Evolutionary conservation across 768 basidiomycete species (phyloP).

Genomic region (Pulveroboletus frians): DNA sequence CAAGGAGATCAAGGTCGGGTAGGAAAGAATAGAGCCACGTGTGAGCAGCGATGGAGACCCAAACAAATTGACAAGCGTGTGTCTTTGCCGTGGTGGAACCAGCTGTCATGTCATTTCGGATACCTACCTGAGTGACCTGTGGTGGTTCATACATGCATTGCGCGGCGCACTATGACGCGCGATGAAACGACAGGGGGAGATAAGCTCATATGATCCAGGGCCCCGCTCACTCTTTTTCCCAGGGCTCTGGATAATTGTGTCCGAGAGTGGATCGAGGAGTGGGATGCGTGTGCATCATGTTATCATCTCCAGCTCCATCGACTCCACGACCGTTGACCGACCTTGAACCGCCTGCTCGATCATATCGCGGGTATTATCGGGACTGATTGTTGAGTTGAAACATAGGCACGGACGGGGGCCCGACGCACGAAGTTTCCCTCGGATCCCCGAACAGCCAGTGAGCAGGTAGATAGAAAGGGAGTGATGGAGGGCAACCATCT

Average conservation of each 20-base stretch:
- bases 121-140: background rate
- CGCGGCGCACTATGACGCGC: background rate
- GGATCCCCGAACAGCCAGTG: background rate
- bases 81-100: background rate
- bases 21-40: background rate
- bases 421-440: background rate
- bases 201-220: constrained; percentile 3
- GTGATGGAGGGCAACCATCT: background rate
- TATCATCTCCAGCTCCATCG: background rate
- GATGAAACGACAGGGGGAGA: constrained; percentile 1
- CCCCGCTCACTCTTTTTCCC: background rate
- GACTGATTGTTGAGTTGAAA: background rate
- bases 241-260: background rate
- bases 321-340: background rate
- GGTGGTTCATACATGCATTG: background rate
- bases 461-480: background rate
- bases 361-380: background rate
- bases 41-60: constrained; percentile 3
- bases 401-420: constrained; percentile 1
- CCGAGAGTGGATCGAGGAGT: background rate
- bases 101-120: background rate
- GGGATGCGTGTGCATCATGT: background rate
- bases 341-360: constrained; percentile 8
- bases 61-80: constrained; percentile 1
- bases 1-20: background rate